Evolutionary conservation across 2,329 filamentous ascomycete species (phyloP).

Genomic region (Pezicula rhizophila): DNA sequence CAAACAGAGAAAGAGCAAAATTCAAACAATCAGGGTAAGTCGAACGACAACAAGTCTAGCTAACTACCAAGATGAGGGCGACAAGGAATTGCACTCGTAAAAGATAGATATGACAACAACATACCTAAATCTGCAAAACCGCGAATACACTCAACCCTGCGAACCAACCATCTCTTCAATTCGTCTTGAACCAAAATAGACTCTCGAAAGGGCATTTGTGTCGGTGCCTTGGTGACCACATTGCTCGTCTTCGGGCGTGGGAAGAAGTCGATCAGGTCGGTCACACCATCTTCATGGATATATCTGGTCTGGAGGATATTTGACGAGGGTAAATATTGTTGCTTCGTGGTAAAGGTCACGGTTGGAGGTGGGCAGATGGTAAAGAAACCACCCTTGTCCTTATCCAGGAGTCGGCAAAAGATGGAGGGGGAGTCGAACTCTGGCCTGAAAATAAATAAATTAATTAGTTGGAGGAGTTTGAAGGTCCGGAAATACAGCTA

Average conservation of each 20-base stretch:
- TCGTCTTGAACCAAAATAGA: slow-evolving; percentile 49
- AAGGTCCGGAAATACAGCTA: slow-evolving; percentile 4
- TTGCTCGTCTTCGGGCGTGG: slow-evolving; percentile 58
- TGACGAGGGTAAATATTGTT: slow-evolving; percentile 69
- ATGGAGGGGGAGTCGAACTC: slow-evolving; percentile 73
- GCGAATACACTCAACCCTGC: slow-evolving; percentile 67
- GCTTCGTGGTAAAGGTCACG: slow-evolving; percentile 61
- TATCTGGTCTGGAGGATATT: slow-evolving; percentile 75
- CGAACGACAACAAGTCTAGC: too few species aligned
- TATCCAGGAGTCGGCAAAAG: slow-evolving; percentile 69
- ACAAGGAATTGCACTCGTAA: neutral
- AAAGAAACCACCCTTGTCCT: slow-evolving; percentile 69
- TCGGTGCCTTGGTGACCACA: slow-evolving; percentile 41
- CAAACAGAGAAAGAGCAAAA: too few species aligned
- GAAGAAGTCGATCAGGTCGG: slow-evolving; percentile 71
- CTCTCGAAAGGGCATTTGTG: slow-evolving; percentile 48
- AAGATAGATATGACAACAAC: neutral
- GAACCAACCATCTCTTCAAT: slow-evolving; percentile 65
- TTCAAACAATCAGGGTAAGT: too few species aligned
- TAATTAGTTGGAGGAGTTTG: neutral
- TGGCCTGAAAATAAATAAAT: slow-evolving; percentile 42
- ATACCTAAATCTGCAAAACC: slow-evolving; percentile 56
- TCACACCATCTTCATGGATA: slow-evolving; percentile 68
- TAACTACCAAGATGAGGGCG: too few species aligned
- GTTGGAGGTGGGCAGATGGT: slow-evolving; percentile 52